Conservation (phyloP, 495 filamentous ascomycete species). For the Neurospora pannonica region DNA sequence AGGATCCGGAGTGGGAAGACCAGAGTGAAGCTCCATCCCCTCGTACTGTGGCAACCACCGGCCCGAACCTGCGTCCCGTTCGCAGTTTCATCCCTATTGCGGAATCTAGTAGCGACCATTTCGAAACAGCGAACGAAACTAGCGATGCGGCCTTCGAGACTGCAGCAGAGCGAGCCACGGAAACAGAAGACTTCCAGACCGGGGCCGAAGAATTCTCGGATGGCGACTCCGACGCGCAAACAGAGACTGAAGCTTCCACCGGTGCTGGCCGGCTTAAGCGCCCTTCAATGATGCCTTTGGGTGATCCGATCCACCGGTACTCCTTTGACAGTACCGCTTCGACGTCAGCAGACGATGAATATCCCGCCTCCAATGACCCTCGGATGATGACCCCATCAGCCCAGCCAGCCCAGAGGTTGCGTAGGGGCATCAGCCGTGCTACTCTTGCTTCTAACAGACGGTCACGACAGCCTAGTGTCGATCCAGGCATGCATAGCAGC, state of each 20-base stretch:
- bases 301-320: conserved; percentile 38
- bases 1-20: conserved; percentile 90
- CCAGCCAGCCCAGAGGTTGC: conserved; percentile 56
- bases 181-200: conserved; percentile 93
- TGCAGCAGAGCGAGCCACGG: conserved; percentile 70
- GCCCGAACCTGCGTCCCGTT: conserved; percentile 6
- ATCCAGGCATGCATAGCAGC: conserved; percentile 39
- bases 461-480: conserved; percentile 58
- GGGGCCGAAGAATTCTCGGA: conserved; percentile 75
- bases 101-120: conserved; percentile 46
- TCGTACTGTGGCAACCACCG: conserved; percentile 8
- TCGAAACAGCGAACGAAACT: conserved; percentile 78
- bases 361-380: conserved; percentile 21
- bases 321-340: conserved; percentile 87
- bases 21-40: conserved; percentile 30
- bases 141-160: conserved; percentile 82
- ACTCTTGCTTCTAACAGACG: conserved; percentile 37
- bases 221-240: conserved; percentile 76
- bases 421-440: conserved; percentile 57
- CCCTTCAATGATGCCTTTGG: conserved; percentile 20
- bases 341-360: conserved; percentile 67
- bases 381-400: conserved; percentile 49
- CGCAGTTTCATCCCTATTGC: conserved; percentile 17
- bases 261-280: conserved; percentile 32
- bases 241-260: conserved; percentile 50